Conservation (phyloP, 148 eudicot species). For the Fallopia convolvulus region DNA sequence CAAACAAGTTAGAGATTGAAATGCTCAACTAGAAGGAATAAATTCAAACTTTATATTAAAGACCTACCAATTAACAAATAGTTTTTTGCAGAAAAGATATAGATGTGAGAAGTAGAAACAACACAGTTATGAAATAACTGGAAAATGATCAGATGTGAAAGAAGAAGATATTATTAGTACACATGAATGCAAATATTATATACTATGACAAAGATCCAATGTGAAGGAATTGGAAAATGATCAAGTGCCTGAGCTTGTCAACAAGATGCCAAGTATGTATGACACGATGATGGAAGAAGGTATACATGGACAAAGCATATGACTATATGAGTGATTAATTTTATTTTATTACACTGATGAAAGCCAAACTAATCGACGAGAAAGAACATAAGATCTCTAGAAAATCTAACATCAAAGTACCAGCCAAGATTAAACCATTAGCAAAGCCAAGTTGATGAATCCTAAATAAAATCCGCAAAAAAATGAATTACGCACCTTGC, state of each 20-base stretch:
- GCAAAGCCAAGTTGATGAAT: not conserved
- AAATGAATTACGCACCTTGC: not conserved
- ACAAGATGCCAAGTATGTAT: not conserved
- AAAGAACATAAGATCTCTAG: not conserved
- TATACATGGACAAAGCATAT: not conserved
- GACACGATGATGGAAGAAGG: not conserved
- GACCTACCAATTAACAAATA: not conserved
- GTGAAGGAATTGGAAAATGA: not conserved
- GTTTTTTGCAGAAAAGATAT: not conserved
- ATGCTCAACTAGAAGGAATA: not conserved
- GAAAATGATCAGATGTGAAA: not conserved
- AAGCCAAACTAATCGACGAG: not conserved
- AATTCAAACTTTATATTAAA: not conserved
- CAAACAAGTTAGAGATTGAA: not conserved
- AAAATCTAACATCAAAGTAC: not conserved
- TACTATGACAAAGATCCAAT: no score
- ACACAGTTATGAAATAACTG: not conserved
- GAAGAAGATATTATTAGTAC: not conserved
- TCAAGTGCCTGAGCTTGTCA: not conserved
- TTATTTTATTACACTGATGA: not conserved
- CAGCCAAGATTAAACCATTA: not conserved
- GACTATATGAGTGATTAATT: not conserved
- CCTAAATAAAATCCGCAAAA: not conserved
- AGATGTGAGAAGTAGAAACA: not conserved
- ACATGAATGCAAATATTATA: no score